Evolutionary conservation across 2,329 filamentous ascomycete genomes (phyloP).

Genomic region (Fusarium cyanostomum): DNA sequence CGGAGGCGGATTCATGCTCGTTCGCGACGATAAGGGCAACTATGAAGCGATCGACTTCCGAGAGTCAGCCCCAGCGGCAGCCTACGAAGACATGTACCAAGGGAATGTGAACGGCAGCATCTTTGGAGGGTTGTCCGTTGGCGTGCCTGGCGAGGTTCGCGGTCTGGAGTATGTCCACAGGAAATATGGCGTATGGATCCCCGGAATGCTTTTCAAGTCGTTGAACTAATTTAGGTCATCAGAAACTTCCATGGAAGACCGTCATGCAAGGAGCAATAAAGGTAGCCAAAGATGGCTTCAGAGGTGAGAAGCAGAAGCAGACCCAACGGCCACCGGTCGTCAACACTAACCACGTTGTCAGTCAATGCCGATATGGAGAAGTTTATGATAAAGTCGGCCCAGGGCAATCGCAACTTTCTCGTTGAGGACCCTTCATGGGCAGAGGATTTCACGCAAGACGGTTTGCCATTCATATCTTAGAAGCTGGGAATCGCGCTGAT

Average conservation of each 20-base stretch:
- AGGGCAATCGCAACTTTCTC: conserved; percentile 66
- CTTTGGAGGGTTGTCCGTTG: conserved; percentile 76
- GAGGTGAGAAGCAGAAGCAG: conserved; percentile 45
- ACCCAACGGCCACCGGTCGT: too few species aligned
- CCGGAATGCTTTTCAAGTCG: neutral
- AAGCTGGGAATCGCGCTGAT: neutral
- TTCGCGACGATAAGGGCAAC: conserved; percentile 75
- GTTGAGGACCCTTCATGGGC: conserved; percentile 82
- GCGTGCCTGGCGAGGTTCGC: conserved; percentile 77
- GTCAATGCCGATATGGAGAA: conserved; percentile 77
- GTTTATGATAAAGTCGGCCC: conserved; percentile 70
- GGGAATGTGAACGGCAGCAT: conserved; percentile 74
- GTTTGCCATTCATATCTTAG: conserved; percentile 37
- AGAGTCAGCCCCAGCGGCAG: conserved; percentile 85
- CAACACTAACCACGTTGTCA: conserved; percentile 38
- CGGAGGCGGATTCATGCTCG: conserved; percentile 89
- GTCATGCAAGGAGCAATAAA: conserved; percentile 79
- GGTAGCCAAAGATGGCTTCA: conserved; percentile 78
- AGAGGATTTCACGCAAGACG: conserved; percentile 87
- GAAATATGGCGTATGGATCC: conserved; percentile 67
- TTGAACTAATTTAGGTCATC: neutral
- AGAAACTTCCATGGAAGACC: conserved; percentile 72
- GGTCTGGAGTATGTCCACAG: conserved; percentile 82
- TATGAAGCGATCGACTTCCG: conserved; percentile 92
- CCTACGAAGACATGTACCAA: conserved; percentile 85